Conservation (phyloP, 176 grass and related monocot genomes). For the Cenchrus purpureus region DNA sequence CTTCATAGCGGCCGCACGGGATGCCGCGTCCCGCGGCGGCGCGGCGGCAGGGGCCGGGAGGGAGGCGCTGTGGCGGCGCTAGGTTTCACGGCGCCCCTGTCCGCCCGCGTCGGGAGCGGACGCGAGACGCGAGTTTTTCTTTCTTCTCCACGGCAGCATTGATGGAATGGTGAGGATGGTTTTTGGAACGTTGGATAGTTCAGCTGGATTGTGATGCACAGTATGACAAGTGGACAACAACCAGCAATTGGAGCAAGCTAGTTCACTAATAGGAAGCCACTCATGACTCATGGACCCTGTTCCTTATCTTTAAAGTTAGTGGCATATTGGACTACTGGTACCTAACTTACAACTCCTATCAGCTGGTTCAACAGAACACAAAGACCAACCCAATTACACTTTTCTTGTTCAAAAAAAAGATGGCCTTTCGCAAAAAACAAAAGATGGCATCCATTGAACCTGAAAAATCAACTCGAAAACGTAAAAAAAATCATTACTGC, state of each 20-base stretch:
- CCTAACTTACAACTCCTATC: slow-evolving; percentile 44
- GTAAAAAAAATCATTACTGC: not conserved
- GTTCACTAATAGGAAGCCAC: slow-evolving; percentile 20
- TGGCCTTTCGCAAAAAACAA: not conserved
- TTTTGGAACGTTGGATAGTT: slow-evolving; percentile 61
- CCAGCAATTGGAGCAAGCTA: slow-evolving; percentile 52
- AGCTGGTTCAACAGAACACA: slow-evolving; percentile 34
- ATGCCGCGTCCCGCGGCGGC: no score
- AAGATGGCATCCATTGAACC: slow-evolving; percentile 5
- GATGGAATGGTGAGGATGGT: slow-evolving; percentile 33
- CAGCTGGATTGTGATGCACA: slow-evolving; percentile 51
- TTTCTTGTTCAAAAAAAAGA: not conserved
- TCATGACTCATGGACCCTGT: slow-evolving; percentile 2
- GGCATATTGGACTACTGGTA: slow-evolving; percentile 31
- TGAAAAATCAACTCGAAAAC: not conserved
- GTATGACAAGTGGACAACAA: slow-evolving; percentile 52
- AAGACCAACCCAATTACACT: slow-evolving; percentile 17
- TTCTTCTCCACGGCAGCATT: no score
- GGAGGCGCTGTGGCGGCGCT: no score
- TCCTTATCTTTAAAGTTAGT: slow-evolving; percentile 45
- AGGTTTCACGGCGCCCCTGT: no score
- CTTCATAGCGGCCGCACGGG: no score
- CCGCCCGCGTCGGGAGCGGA: no score
- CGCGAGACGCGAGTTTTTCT: no score
- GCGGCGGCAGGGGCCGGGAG: no score